phyloP scores from a whole-genome alignment of 371 early-diverging fungal genomes.

The Chytridiales sp. region DNA sequence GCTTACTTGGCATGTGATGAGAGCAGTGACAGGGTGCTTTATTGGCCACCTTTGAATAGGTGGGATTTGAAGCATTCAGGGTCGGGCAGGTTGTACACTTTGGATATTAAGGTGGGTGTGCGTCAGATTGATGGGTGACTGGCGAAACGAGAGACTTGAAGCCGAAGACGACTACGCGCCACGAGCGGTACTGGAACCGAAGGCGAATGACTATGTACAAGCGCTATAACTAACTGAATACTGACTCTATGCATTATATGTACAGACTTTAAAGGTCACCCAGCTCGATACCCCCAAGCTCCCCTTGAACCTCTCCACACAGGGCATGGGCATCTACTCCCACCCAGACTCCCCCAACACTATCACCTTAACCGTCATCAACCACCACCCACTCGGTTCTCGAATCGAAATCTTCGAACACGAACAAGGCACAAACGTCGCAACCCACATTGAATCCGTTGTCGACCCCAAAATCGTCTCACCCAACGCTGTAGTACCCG shows the following conservation, averaged over 20 bases:
- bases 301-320: slow-evolving; percentile 4
- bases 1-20: slow-evolving; percentile 10
- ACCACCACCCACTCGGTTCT: slow-evolving; percentile 7
- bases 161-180: too few relatives aligned
- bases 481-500: slow-evolving; percentile 14
- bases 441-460: slow-evolving; percentile 11
- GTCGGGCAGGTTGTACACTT: slow-evolving; percentile 1
- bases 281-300: slow-evolving; percentile 1
- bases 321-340: slow-evolving; percentile 11
- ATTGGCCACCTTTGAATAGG: background rate
- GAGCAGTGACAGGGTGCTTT: background rate
- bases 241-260: background rate
- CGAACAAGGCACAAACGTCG: background rate
- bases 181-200: too few relatives aligned
- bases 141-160: too few relatives aligned
- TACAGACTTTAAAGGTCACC: background rate
- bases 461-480: background rate
- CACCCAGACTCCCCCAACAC: slow-evolving; percentile 6
- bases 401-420: slow-evolving; percentile 15
- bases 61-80: background rate
- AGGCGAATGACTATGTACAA: background rate
- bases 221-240: background rate
- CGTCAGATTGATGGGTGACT: too few relatives aligned
- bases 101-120: slow-evolving; percentile 16
- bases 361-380: slow-evolving; percentile 14